Evolutionary conservation across 2,329 filamentous ascomycete species (phyloP).

Genomic region (Colletotrichum sp.): DNA sequence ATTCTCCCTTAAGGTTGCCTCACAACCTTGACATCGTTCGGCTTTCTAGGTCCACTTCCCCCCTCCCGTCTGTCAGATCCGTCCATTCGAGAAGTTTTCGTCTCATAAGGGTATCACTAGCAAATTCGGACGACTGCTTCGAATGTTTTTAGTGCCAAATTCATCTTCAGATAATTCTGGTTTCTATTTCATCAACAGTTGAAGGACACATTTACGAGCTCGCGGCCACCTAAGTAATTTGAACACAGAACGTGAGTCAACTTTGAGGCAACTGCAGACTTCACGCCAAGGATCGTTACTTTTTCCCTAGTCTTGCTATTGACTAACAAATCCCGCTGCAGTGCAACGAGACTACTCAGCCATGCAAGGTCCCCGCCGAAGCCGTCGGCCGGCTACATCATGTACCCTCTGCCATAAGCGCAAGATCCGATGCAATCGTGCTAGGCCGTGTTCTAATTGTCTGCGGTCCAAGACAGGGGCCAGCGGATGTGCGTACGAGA

Average conservation of each 20-base stretch:
- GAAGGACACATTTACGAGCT: not conserved
- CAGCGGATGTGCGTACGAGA: constrained; percentile 36
- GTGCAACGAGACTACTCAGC: not conserved
- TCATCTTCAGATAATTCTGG: not conserved
- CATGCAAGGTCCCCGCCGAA: not conserved
- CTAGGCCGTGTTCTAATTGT: constrained; percentile 47
- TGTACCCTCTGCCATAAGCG: constrained; percentile 36
- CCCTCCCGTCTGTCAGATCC: too few species aligned
- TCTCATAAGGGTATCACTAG: not conserved
- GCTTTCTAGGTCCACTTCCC: too few species aligned
- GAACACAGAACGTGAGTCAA: not conserved
- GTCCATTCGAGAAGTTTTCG: not conserved
- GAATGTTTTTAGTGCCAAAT: not conserved
- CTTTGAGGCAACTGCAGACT: not conserved
- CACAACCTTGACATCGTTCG: not conserved
- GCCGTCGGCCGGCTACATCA: not conserved
- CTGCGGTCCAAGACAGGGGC: constrained; percentile 36
- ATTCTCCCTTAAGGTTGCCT: not conserved
- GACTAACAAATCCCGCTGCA: not conserved
- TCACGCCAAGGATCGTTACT: not conserved
- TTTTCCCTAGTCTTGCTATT: not conserved
- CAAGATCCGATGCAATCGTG: constrained; percentile 49
- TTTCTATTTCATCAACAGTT: not conserved
- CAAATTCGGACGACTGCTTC: not conserved
- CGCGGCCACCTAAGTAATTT: not conserved